Base-by-base conservation (phyloP, 2,329 filamentous ascomycete genomes). In the Rhytidhysteron rufulum region DNA sequence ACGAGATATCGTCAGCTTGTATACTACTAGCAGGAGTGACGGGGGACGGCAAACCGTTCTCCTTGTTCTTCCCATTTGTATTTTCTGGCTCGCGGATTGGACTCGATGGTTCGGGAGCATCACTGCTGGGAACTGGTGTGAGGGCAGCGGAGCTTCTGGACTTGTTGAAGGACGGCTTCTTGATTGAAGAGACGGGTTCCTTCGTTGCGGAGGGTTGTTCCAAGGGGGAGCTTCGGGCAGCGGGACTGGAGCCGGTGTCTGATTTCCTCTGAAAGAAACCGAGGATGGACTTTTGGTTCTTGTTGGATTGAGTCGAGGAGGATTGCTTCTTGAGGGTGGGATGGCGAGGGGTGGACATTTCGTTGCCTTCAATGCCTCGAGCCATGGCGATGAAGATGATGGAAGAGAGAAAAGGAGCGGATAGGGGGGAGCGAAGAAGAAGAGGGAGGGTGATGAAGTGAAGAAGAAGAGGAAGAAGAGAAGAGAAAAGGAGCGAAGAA, bases 111-210 rank as follows among this genome's bases (percentile, higher is more conserved):
- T 84, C 80, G 19, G 80, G 63, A 25, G 77, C 78, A 65, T 94
- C 88, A 65, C 88, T 94, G 64, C 87, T 95, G 4, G 88, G 85
- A 5, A 85, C 78, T 4, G 88, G 88, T 0, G 88, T 90, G 43
- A 83, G 69, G 43, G 73, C 34, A n/a, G 35, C 73, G 27, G 71
- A 68, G 41, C 51, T 39, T 13, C 46, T 37, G 1, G 65, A 62
- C 1, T 68, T 60, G 40, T 47, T 50, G 30, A 50, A 39, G 41
- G 68, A 62, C 6, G 60, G 56, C 18, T 49, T 55, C 39, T 66
- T 68, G 15, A 52, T 53, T 6, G 59, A 32, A 2, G 59, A 50
- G 6, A 51, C 43, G 34, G 52, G 43, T 40, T 56, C 60, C 46
- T 55, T 59, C 35, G 54, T 55, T 15, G 34, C 40, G 21, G 53